Evolutionary conservation across 1,284 basidiomycete species (phyloP).

Genomic region (Ustilago hordei): DNA sequence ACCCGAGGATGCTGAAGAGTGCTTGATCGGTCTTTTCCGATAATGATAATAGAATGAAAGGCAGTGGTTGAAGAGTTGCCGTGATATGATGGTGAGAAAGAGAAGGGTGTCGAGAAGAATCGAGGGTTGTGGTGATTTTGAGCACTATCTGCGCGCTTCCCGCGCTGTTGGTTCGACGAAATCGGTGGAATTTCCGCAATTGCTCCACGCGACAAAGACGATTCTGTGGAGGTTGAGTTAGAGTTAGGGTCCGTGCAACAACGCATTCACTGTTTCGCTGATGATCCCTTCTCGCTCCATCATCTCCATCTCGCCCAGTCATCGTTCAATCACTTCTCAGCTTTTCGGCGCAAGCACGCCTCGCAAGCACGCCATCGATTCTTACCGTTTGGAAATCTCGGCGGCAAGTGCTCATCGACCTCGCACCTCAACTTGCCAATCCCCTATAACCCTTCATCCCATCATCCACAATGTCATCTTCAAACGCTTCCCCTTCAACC

Average conservation of each 20-base stretch:
- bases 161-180: neutral
- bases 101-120: neutral
- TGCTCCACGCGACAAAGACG: neutral
- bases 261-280: neutral
- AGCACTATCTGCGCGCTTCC: neutral
- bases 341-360: too few relatives aligned
- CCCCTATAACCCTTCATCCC: neutral
- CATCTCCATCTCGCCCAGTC: neutral
- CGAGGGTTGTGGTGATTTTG: too few relatives aligned
- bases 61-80: neutral
- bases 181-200: conserved; percentile 1
- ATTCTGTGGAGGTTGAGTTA: neutral
- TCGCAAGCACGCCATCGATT: too few relatives aligned
- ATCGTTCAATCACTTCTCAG: neutral
- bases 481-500: neutral
- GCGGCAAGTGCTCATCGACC: too few relatives aligned
- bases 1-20: neutral
- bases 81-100: neutral
- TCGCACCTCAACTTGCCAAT: neutral
- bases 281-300: neutral
- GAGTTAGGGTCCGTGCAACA: conserved; percentile 9
- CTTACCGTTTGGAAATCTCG: too few relatives aligned
- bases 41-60: neutral
- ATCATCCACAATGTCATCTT: neutral
- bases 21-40: neutral